Evolutionary conservation across 371 early-diverging fungal species (phyloP).

Genomic region (Mucor irregularis): DNA sequence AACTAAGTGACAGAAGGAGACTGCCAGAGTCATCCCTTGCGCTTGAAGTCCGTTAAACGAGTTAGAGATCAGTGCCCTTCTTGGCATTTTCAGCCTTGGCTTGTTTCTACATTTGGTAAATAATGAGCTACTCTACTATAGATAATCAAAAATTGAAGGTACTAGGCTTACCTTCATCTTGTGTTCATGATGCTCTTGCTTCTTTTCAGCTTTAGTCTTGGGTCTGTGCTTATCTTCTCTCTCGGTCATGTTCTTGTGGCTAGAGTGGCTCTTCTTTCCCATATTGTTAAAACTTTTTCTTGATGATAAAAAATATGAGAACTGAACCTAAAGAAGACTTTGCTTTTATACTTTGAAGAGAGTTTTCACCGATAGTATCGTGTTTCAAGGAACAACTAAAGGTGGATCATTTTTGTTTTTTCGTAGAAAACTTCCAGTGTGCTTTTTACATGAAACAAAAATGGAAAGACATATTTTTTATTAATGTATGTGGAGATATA

Average conservation of each 20-base stretch:
- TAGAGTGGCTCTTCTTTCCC: conserved; percentile 12
- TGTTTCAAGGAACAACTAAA: too few species aligned
- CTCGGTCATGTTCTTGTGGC: conserved; percentile 6
- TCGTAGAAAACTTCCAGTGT: too few species aligned
- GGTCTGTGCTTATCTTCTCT: conserved; percentile 15
- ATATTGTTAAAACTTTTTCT: not conserved
- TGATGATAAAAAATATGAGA: not conserved
- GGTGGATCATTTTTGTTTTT: too few species aligned
- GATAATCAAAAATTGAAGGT: not conserved
- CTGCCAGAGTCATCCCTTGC: too few species aligned
- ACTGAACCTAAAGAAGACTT: too few species aligned
- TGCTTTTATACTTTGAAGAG: too few species aligned
- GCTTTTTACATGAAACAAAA: not conserved
- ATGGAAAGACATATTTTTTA: not conserved
- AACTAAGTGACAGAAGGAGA: too few species aligned
- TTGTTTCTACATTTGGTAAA: not conserved
- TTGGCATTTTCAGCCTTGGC: conserved; percentile 7
- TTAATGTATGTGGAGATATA: not conserved
- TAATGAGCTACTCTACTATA: not conserved
- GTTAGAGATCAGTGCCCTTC: conserved; percentile 2
- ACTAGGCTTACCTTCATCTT: not conserved
- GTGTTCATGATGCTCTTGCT: conserved; percentile 6
- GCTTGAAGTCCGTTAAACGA: too few species aligned
- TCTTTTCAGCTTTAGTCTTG: conserved; percentile 14
- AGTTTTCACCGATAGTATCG: too few species aligned